A percentile compares a stretch with the other conserved stretches of the same genome.
Conservation (phyloP, 164 flowering plant species). For the Amborella trichopoda region DNA sequence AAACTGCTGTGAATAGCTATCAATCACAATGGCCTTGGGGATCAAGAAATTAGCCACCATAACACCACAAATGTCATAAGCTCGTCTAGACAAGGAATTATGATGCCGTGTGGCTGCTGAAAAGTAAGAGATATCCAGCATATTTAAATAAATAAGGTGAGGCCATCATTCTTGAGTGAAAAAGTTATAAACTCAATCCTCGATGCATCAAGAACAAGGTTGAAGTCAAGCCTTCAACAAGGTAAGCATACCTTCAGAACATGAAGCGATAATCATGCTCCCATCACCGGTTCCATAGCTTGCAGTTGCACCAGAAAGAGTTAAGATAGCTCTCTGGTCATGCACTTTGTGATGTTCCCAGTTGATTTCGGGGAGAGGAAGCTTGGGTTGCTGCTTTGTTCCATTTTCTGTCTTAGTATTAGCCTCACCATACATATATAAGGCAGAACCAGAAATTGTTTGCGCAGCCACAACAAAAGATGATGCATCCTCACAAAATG, state of each 20-base stretch:
- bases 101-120: too few species aligned
- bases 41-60: too few species aligned
- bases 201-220: too few species aligned
- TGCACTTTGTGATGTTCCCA: slow-evolving; percentile 93
- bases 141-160: too few species aligned
- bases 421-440: slow-evolving; percentile 81
- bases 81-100: too few species aligned
- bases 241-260: slow-evolving; percentile 68
- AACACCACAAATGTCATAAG: too few species aligned
- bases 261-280: slow-evolving; percentile 70
- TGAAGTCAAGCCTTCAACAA: too few species aligned
- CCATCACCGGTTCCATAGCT: slow-evolving; percentile 92
- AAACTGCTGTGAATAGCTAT: too few species aligned
- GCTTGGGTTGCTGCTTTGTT: slow-evolving; percentile 50
- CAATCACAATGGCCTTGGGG: too few species aligned
- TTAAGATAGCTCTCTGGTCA: slow-evolving; percentile 48
- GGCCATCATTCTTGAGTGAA: too few species aligned
- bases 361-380: slow-evolving; percentile 81
- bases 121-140: too few species aligned
- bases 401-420: slow-evolving; percentile 34
- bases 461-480: slow-evolving; percentile 80
- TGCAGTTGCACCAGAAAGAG: slow-evolving; percentile 58
- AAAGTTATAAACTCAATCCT: too few species aligned
- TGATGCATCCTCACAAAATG: slow-evolving; percentile 66
- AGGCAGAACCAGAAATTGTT: slow-evolving; percentile 55